These are phyloP conservation scores for Phytophthora meadii DNA, from an alignment of 352 stramenopile species.

Conservation along the genomic window DNA sequence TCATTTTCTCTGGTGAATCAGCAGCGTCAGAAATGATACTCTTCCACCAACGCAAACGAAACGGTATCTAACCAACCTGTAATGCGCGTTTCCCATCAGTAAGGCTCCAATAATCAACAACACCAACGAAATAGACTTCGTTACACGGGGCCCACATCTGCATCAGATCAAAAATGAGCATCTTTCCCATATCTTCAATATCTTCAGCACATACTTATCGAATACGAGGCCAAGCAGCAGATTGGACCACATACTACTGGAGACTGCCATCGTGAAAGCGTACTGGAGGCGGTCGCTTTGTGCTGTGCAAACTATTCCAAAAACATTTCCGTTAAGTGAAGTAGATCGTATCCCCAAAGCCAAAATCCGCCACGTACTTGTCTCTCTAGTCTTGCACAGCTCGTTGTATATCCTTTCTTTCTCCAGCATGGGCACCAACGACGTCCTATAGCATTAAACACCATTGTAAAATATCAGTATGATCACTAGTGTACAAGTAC, in stretches of 20 bases:
- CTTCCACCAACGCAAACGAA: not conserved
- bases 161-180: slow-evolving; percentile 7
- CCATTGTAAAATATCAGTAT: slow-evolving; percentile 12
- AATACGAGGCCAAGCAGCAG: slow-evolving; percentile 68
- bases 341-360: not conserved
- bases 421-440: slow-evolving; percentile 64
- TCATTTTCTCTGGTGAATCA: slow-evolving; percentile 26
- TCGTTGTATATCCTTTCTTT: slow-evolving; percentile 67
- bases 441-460: slow-evolving; percentile 46
- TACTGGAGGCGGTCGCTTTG: slow-evolving; percentile 69
- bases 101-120: slow-evolving; percentile 55
- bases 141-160: slow-evolving; percentile 62
- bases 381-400: slow-evolving; percentile 46
- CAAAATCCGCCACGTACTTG: slow-evolving; percentile 32
- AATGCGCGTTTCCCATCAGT: slow-evolving; percentile 59
- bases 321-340: slow-evolving; percentile 1
- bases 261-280: slow-evolving; percentile 66
- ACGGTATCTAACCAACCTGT: slow-evolving; percentile 27
- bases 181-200: not conserved
- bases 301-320: slow-evolving; percentile 46
- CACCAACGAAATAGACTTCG: slow-evolving; percentile 60
- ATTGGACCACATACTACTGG: slow-evolving; percentile 71
- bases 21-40: slow-evolving; percentile 6
- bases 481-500: not conserved
- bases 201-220: slow-evolving; percentile 42